phyloP scores from a whole-genome alignment of 2,329 filamentous ascomycete genomes.

The Biscogniauxia sp. region DNA sequence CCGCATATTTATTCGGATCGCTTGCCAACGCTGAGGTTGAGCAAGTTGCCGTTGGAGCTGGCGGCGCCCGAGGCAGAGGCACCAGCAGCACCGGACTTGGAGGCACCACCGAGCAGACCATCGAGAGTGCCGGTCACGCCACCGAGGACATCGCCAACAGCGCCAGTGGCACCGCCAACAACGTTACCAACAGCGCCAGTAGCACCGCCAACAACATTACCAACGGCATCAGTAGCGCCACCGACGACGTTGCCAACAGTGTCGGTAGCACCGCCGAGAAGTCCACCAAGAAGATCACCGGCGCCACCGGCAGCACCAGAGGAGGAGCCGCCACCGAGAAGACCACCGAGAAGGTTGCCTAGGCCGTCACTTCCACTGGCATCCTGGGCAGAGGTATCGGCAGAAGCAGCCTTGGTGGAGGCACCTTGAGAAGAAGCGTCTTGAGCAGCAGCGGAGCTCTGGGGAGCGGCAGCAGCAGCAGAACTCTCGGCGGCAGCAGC shows the following conservation, averaged over 20 bases:
- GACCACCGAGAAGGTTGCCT: conserved; percentile 6
- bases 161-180: conserved; percentile 1
- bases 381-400: background rate
- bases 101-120: conserved; percentile 11
- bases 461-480: conserved; percentile 1
- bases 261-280: background rate
- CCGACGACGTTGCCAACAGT: conserved; percentile 2
- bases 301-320: conserved; percentile 1
- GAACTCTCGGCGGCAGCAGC: conserved; percentile 6
- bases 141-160: background rate
- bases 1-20: too few species aligned
- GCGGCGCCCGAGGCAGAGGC: conserved; percentile 1
- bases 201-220: conserved; percentile 1
- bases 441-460: conserved; percentile 9
- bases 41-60: conserved; percentile 1
- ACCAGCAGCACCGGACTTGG: background rate
- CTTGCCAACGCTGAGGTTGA: background rate
- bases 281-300: background rate
- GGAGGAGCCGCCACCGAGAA: conserved; percentile 29
- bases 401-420: background rate
- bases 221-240: conserved; percentile 3
- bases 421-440: background rate
- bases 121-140: conserved; percentile 6
- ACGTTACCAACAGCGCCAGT: background rate
- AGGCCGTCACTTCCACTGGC: conserved; percentile 3